phyloP scores from a whole-genome alignment of 208 protist species.

The Acanthamoeba sp. region DNA sequence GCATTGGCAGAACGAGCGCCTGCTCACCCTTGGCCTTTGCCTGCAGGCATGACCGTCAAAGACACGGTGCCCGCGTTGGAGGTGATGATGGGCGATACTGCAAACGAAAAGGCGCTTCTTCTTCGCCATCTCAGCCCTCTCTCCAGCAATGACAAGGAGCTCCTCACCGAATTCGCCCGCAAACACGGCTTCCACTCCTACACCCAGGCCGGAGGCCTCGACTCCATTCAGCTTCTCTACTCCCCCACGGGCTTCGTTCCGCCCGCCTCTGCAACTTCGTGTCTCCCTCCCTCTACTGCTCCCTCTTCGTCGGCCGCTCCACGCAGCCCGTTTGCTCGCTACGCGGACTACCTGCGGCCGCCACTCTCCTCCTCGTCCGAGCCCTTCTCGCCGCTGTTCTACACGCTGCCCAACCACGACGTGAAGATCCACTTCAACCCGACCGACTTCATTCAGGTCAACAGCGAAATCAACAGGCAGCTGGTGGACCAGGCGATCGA shows the following conservation, averaged over 20 bases:
- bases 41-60: neutral
- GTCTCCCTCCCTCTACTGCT: neutral
- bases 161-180: conserved; percentile 11
- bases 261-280: neutral
- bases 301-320: neutral
- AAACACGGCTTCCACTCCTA: neutral
- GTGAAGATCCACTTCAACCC: conserved; percentile 50
- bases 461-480: neutral
- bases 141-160: neutral
- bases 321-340: conserved; percentile 3
- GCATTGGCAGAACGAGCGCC: too few relatives aligned
- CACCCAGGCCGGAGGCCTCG: neutral
- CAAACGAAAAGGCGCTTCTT: neutral
- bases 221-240: neutral
- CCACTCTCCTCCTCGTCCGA: neutral
- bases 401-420: conserved; percentile 50
- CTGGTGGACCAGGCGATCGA: conserved; percentile 65
- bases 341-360: neutral
- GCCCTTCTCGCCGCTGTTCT: conserved; percentile 56
- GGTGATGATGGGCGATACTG: conserved; percentile 46
- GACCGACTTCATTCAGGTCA: conserved; percentile 65
- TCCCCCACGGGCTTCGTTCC: neutral
- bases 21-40: too few relatives aligned
- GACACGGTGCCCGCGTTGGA: conserved; percentile 41
- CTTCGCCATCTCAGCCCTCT: conserved; percentile 5